phyloP scores from a whole-genome alignment of 768 basidiomycete genomes.

The Leccinum pellstonianum region DNA sequence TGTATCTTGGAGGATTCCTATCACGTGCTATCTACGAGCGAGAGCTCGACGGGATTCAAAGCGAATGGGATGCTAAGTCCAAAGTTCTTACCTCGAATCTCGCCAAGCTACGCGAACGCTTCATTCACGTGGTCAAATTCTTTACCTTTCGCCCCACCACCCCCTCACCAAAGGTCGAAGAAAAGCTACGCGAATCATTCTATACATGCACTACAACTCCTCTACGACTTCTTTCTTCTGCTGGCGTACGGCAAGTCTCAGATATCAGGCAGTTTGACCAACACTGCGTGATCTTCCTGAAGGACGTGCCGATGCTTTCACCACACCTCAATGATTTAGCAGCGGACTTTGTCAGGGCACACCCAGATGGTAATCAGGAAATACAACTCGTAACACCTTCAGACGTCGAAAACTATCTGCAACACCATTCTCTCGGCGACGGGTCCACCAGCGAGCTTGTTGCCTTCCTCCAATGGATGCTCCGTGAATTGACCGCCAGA shows the following conservation, averaged over 20 bases:
- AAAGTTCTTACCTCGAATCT: neutral
- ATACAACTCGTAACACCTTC: neutral
- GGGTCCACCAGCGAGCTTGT: neutral
- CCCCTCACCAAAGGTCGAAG: slow-evolving; percentile 67
- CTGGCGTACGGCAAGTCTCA: slow-evolving; percentile 55
- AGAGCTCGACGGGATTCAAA: neutral
- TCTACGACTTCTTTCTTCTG: neutral
- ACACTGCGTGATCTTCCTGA: slow-evolving; percentile 36
- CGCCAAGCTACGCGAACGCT: neutral
- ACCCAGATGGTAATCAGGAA: neutral
- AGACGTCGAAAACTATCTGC: neutral
- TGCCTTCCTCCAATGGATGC: slow-evolving; percentile 9
- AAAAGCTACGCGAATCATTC: slow-evolving; percentile 71
- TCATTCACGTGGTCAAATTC: slow-evolving; percentile 10
- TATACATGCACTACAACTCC: slow-evolving; percentile 53
- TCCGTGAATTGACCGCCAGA: neutral
- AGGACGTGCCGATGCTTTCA: slow-evolving; percentile 69
- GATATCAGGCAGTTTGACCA: slow-evolving; percentile 40
- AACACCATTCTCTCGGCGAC: neutral
- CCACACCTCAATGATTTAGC: slow-evolving; percentile 52
- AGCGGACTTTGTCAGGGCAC: slow-evolving; percentile 41
- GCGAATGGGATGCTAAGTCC: neutral
- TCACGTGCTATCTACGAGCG: neutral
- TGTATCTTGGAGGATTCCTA: neutral
- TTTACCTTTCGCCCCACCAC: slow-evolving; percentile 38